phyloP scores from a whole-genome alignment of 306 rosid species.

The Fagus crenata region DNA sequence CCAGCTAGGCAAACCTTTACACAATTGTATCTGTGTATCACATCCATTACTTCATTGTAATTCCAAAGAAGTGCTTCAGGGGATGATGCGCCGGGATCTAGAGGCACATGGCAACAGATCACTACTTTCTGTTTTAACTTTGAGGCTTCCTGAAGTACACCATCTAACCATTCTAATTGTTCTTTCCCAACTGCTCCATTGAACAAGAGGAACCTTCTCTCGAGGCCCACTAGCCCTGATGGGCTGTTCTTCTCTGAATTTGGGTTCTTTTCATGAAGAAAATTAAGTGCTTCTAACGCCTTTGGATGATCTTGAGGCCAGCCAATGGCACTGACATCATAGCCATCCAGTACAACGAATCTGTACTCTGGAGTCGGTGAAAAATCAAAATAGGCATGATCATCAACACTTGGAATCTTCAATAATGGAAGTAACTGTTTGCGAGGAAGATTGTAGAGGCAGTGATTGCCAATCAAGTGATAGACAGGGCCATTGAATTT shows the following conservation, averaged over 20 bases:
- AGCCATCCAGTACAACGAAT: constrained; percentile 81
- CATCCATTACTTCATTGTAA: constrained; percentile 69
- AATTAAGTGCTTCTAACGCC: constrained; percentile 54
- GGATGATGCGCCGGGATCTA: constrained; percentile 62
- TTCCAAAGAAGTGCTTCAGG: constrained; percentile 80
- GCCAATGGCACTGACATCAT: constrained; percentile 85
- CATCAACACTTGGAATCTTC: constrained; percentile 47
- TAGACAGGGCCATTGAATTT: constrained; percentile 61
- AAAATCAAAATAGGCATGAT: constrained; percentile 73
- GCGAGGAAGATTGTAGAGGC: constrained; percentile 94
- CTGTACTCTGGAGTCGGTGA: constrained; percentile 68
- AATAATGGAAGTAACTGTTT: constrained; percentile 64
- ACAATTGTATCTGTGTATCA: constrained; percentile 66
- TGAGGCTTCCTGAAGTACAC: constrained; percentile 66
- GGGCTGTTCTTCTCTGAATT: constrained; percentile 85
- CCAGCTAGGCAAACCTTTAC: constrained; percentile 82
- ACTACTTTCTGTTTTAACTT: constrained; percentile 66
- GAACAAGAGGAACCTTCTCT: constrained; percentile 88
- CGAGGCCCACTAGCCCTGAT: constrained; percentile 57
- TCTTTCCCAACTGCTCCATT: constrained; percentile 87
- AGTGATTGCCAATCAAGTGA: constrained; percentile 93
- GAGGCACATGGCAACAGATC: constrained; percentile 77
- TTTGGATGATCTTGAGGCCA: constrained; percentile 82
- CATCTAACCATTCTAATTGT: constrained; percentile 77
- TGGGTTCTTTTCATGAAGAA: constrained; percentile 72